A percentile compares a stretch with the other conserved stretches of the same genome.
These are phyloP conservation scores for Lobosporangium transversale DNA, from an alignment of 192 early-diverging fungal genomes.

Conservation along the genomic window DNA sequence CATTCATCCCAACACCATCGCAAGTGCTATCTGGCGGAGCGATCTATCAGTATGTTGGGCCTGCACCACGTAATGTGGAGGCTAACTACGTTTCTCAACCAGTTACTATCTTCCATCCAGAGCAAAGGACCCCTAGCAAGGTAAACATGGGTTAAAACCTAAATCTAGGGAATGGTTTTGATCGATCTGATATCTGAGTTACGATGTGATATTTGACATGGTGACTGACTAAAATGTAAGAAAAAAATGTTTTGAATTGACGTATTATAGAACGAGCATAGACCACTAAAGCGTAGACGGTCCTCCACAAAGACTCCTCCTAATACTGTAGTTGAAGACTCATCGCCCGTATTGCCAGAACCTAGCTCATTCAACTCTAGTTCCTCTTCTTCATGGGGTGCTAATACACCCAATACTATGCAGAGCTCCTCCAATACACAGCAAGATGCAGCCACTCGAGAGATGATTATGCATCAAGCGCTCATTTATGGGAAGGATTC, in stretches of 20 bases:
- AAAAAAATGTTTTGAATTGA: too few species aligned
- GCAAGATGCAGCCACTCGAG: slow-evolving; percentile 38
- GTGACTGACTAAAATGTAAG: too few species aligned
- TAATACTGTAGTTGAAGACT: background rate
- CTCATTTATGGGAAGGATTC: slow-evolving; percentile 66
- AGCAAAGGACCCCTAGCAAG: slow-evolving; percentile 17
- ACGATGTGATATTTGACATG: too few species aligned
- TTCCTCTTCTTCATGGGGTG: slow-evolving; percentile 35
- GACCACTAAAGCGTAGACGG: slow-evolving; percentile 24
- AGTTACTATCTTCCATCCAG: slow-evolving; percentile 1
- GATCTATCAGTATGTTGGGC: slow-evolving; percentile 30
- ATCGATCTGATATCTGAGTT: too few species aligned
- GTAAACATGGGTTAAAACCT: too few species aligned
- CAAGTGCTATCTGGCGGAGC: slow-evolving; percentile 30
- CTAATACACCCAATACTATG: slow-evolving; percentile 12
- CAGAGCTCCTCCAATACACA: slow-evolving; percentile 8
- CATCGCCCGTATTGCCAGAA: slow-evolving; percentile 22
- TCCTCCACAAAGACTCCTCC: slow-evolving; percentile 29
- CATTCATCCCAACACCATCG: slow-evolving; percentile 27
- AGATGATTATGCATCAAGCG: slow-evolving; percentile 61
- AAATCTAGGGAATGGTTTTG: too few species aligned
- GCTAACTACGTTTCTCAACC: slow-evolving; percentile 15
- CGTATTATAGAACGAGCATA: slow-evolving; percentile 6
- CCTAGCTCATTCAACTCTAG: slow-evolving; percentile 43
- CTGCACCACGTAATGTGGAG: background rate